Percentiles rank a stretch among this genome's conserved stretches.
These are phyloP conservation scores for Sporothrix luriei DNA, from an alignment of 2,329 filamentous ascomycete genomes.

Conservation along the genomic window DNA sequence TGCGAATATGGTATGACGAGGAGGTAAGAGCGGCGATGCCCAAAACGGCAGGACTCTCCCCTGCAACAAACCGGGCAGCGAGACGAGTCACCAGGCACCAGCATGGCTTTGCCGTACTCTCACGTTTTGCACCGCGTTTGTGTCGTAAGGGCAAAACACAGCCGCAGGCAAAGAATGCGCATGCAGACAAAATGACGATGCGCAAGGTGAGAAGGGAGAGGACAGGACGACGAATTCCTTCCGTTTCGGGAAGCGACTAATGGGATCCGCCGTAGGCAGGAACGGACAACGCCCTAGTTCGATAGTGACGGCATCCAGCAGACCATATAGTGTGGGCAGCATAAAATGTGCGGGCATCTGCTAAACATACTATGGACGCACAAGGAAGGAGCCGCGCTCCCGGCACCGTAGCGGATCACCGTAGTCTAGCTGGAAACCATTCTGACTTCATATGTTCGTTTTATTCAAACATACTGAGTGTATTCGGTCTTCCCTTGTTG, in stretches of 20 bases:
- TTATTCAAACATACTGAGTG: too few relatives aligned
- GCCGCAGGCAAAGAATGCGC: background rate
- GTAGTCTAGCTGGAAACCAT: background rate
- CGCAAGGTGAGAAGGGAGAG: background rate
- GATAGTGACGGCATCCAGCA: background rate
- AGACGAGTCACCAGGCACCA: slow-evolving; percentile 5
- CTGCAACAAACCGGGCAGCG: background rate
- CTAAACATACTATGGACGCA: background rate
- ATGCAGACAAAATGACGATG: slow-evolving; percentile 17
- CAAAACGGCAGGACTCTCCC: slow-evolving; percentile 10
- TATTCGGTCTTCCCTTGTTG: too few relatives aligned
- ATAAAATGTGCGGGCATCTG: background rate
- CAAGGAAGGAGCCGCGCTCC: slow-evolving; percentile 19
- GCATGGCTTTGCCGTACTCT: background rate
- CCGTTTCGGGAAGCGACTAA: slow-evolving; percentile 9
- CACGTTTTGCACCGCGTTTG: background rate
- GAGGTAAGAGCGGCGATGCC: background rate
- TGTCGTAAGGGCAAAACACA: background rate
- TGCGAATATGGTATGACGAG: background rate
- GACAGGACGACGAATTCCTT: background rate
- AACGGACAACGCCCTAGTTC: background rate
- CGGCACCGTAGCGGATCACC: background rate
- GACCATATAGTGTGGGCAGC: background rate
- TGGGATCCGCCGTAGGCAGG: background rate
- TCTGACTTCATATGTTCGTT: too few relatives aligned